Conservation (phyloP, 306 rosid species). For the Senna tora region DNA sequence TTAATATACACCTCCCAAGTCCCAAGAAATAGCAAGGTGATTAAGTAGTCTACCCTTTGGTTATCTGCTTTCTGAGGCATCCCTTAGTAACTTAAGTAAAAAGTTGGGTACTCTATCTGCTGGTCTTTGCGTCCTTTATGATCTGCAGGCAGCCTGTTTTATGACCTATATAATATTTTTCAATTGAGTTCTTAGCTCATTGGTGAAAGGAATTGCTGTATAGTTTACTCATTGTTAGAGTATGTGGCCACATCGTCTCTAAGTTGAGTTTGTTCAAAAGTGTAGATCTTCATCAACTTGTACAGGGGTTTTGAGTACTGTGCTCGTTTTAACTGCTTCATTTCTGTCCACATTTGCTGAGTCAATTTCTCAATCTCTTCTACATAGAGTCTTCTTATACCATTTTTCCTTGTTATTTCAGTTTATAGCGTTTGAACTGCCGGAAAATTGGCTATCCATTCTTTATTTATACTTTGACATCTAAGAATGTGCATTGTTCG, state of each 20-base stretch:
- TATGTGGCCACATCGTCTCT: neutral
- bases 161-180: conserved; percentile 13
- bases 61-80: neutral
- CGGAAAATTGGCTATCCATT: neutral
- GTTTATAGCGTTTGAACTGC: neutral
- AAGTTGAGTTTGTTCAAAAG: neutral
- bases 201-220: neutral
- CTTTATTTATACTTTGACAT: neutral
- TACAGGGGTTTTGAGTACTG: neutral
- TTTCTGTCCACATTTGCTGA: neutral
- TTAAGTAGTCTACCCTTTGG: neutral
- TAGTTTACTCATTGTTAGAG: neutral
- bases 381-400: neutral
- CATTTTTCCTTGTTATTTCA: neutral
- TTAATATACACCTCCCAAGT: conserved; percentile 5
- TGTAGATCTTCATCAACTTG: neutral
- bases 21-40: neutral
- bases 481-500: neutral
- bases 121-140: neutral
- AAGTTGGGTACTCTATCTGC: conserved; percentile 19
- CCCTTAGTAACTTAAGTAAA: neutral
- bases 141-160: conserved; percentile 3
- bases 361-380: conserved; percentile 12
- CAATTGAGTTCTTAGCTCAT: neutral
- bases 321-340: neutral